phyloP scores from a whole-genome alignment of 495 filamentous ascomycete species.

The Halenospora varia region DNA sequence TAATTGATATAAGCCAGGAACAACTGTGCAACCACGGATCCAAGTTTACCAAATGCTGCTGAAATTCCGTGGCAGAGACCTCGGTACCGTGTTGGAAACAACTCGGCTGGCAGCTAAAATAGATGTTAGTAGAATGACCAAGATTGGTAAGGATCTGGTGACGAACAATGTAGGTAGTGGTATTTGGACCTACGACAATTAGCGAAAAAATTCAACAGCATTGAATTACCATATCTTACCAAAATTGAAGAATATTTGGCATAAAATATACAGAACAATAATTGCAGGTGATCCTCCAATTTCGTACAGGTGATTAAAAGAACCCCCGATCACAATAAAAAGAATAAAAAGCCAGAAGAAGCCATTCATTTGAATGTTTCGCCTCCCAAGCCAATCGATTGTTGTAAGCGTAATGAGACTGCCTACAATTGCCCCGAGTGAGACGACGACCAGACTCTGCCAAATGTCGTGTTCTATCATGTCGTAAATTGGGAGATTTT shows the following conservation, averaged over 20 bases:
- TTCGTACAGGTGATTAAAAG: constrained; percentile 25
- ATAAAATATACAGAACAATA: constrained; percentile 31
- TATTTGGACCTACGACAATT: constrained; percentile 32
- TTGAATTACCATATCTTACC: no score
- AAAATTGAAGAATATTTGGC: constrained; percentile 35
- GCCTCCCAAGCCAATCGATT: constrained; percentile 34
- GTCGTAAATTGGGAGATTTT: constrained; percentile 25
- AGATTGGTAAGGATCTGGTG: not conserved
- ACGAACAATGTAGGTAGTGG: constrained; percentile 34
- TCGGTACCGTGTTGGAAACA: constrained; percentile 81
- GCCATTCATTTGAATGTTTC: constrained; percentile 33
- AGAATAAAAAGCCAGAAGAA: constrained; percentile 36
- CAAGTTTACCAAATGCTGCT: constrained; percentile 77
- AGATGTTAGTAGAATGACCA: not conserved
- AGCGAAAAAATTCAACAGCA: no score
- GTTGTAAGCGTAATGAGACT: constrained; percentile 30
- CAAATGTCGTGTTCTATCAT: constrained; percentile 29
- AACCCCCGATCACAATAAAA: constrained; percentile 34
- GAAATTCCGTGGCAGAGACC: constrained; percentile 81
- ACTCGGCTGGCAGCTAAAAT: constrained; percentile 64
- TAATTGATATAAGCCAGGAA: constrained; percentile 19
- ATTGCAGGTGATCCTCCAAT: constrained; percentile 8
- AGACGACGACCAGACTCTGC: constrained; percentile 34
- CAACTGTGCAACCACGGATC: constrained; percentile 55
- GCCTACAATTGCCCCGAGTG: constrained; percentile 33